phyloP scores from a whole-genome alignment of 805 yeast species.

The Pichia paraexigua region DNA sequence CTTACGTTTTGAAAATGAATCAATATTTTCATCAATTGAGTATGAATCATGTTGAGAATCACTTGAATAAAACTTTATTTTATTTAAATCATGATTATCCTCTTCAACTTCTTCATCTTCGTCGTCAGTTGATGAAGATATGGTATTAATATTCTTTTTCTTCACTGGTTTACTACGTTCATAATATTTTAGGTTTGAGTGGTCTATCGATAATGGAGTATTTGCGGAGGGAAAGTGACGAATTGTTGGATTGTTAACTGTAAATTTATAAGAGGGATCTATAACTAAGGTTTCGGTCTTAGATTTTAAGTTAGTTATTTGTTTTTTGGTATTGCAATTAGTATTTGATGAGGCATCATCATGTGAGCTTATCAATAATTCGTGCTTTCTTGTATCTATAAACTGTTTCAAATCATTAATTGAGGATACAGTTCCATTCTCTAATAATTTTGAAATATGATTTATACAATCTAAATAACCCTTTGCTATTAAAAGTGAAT shows the following conservation, averaged over 20 bases:
- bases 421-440: slow-evolving; percentile 19
- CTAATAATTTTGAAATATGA: slow-evolving; percentile 34
- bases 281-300: not conserved
- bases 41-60: not conserved
- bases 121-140: not conserved
- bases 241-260: slow-evolving; percentile 13
- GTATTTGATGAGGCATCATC: not conserved
- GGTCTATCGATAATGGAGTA: slow-evolving; percentile 13
- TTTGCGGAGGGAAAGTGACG: slow-evolving; percentile 24
- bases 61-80: not conserved
- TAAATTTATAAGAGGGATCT: slow-evolving; percentile 15
- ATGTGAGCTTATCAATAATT: slow-evolving; percentile 10
- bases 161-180: not conserved
- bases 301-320: not conserved
- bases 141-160: not conserved
- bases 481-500: slow-evolving; percentile 37
- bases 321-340: not conserved
- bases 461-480: slow-evolving; percentile 60
- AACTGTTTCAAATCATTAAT: slow-evolving; percentile 32
- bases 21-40: slow-evolving; percentile 1
- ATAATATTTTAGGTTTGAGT: slow-evolving; percentile 7
- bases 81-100: slow-evolving; percentile 9
- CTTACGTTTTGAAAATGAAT: slow-evolving; percentile 11
- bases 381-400: slow-evolving; percentile 26
- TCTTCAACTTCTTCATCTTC: slow-evolving; percentile 1